Conservation (phyloP, 2,329 filamentous ascomycete species). For the Escovopsis sp. region DNA sequence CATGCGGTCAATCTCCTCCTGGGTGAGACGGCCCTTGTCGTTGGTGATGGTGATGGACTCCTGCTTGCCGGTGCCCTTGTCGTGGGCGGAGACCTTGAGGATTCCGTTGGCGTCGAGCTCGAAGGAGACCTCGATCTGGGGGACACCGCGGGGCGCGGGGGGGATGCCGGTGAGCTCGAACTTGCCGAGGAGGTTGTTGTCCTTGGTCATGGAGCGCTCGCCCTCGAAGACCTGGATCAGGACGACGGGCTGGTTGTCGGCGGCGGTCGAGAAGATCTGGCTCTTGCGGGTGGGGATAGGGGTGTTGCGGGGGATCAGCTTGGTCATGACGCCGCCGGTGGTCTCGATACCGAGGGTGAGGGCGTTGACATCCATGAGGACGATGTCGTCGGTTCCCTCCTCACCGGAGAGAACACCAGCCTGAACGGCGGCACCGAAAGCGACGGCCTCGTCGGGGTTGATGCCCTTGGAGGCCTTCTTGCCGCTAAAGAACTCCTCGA, state of each 20-base stretch:
- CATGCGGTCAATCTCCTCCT: constrained; percentile 98
- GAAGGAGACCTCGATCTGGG: constrained; percentile 96
- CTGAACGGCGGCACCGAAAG: constrained; percentile 93
- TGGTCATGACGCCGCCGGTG: constrained; percentile 94
- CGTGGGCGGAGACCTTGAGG: constrained; percentile 84
- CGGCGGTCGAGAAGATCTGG: constrained; percentile 93
- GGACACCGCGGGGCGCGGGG: constrained; percentile 86
- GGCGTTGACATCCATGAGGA: constrained; percentile 96
- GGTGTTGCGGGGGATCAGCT: constrained; percentile 88
- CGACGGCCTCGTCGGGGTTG: constrained; percentile 98
- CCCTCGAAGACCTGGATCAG: constrained; percentile 93
- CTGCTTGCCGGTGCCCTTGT: constrained; percentile 96
- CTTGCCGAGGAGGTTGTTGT: constrained; percentile 95
- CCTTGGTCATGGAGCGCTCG: constrained; percentile 86
- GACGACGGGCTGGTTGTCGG: constrained; percentile 92
- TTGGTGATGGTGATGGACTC: constrained; percentile 99
- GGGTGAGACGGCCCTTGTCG: constrained; percentile 93
- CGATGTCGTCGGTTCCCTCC: constrained; percentile 61
- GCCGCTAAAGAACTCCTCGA: constrained; percentile 88
- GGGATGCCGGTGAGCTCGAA: constrained; percentile 96
- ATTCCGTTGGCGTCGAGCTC: constrained; percentile 98
- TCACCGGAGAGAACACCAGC: constrained; percentile 89
- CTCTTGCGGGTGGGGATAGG: constrained; percentile 92
- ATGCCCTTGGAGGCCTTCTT: constrained; percentile 99
- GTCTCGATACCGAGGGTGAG: constrained; percentile 95